Evolutionary conservation across 2,329 filamentous ascomycete species (phyloP).

Genomic region (Fusarium lateritium): DNA sequence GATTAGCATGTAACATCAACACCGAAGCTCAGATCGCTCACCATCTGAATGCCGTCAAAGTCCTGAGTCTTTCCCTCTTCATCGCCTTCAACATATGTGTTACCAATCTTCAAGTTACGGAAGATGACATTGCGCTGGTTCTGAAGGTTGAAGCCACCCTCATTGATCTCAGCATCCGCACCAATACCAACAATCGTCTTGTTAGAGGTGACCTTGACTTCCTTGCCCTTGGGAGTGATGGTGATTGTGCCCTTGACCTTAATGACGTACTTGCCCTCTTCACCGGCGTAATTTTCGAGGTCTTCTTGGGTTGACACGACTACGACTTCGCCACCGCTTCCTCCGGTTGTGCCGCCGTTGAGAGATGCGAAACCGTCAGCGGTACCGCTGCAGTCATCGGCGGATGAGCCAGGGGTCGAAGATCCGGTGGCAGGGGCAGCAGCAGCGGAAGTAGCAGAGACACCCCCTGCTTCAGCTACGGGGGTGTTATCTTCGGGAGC

Average conservation of each 20-base stretch:
- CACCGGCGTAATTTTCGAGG: constrained; percentile 43
- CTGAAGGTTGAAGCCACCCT: constrained; percentile 43
- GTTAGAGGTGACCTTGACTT: constrained; percentile 43
- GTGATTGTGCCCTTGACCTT: constrained; percentile 46
- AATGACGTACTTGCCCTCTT: constrained; percentile 44
- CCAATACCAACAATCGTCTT: constrained; percentile 49
- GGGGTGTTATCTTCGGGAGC: neutral
- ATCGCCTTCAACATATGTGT: constrained; percentile 35
- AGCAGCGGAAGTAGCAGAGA: neutral
- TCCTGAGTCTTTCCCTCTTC: constrained; percentile 47
- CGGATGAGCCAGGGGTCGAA: no score
- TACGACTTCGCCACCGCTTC: constrained; percentile 40
- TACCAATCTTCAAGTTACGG: constrained; percentile 45
- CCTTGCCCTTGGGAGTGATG: constrained; percentile 41
- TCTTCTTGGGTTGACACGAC: constrained; percentile 41
- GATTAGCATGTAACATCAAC: neutral
- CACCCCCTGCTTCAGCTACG: neutral
- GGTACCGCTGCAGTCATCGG: constrained; percentile 33
- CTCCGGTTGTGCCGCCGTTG: constrained; percentile 47
- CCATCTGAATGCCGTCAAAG: constrained; percentile 47
- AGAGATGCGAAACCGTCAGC: constrained; percentile 46
- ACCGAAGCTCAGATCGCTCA: neutral
- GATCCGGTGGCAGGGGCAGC: neutral
- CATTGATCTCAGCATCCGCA: constrained; percentile 41
- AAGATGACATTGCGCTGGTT: constrained; percentile 45